Evolutionary conservation across 2,329 filamentous ascomycete genomes (phyloP), one percentile per base, ranked within the genome.

Genomic region (Helminthosporium solani): DNA sequence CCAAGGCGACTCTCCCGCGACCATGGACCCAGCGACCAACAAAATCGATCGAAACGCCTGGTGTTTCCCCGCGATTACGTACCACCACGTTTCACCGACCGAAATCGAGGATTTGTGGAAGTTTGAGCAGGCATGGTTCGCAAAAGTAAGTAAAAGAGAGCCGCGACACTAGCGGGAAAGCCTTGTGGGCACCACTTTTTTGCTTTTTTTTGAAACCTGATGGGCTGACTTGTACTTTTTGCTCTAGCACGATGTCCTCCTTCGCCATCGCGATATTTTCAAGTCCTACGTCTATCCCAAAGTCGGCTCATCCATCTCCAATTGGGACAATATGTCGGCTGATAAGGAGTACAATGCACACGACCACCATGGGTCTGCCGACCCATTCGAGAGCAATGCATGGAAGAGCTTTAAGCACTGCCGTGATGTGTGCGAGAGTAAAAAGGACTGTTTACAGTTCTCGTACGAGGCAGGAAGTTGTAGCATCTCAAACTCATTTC

Each of bases 1-100:
- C 35, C 75, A 76, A 51, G 70, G 73, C 43, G 73, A 75, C 49
- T 71, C 70, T 5, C 71, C 71, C 5, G 66, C 68, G 21, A 70
- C 70, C 1, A 56, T 76, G 41, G 66, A 74, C 42, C 75, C 67
- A 0, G 58, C 65, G 3, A 51, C 52, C 14, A 50, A 35, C 38
- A 70, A 70, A 45, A 62, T 68, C 51, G 63, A 66, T 36, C 57
- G 66, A 18, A 60, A 61, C 37, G 60, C 74, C 1, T 76, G 74
- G 73, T 77, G 74, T 51, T 63, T 56, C 28, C 72, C 74, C 6
- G 68, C 67, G 7, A 59, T 76, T 3, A 73, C 70, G 5, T 71
- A 68, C 51, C 70, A 73, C 44, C 70, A 72, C 43, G 63, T 72
- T 21, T 63, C 64, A 8, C 56, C 68, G 1, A 44, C 57, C 5